These are phyloP conservation scores for Acer yangbiense DNA, from an alignment of 345 rosid species.

Conservation along the genomic window DNA sequence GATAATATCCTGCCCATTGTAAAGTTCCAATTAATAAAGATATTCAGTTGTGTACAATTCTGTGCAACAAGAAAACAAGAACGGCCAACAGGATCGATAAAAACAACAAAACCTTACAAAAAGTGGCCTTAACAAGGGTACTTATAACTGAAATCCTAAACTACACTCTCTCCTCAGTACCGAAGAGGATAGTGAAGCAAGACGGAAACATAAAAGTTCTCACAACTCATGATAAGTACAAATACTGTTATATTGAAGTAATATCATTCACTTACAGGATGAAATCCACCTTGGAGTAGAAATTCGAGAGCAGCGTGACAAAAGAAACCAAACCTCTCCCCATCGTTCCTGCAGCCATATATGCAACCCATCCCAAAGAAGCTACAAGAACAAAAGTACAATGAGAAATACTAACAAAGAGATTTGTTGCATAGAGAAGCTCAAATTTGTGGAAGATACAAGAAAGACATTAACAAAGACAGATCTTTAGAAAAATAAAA, in stretches of 20 bases:
- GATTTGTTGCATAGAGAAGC: too few species aligned
- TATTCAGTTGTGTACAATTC: background rate
- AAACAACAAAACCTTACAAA: conserved; percentile 1
- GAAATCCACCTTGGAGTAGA: conserved; percentile 80
- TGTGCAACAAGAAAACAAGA: background rate
- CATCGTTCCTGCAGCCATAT: conserved; percentile 82
- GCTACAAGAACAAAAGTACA: conserved; percentile 39
- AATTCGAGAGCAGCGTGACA: conserved; percentile 97
- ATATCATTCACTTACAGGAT: conserved; percentile 60
- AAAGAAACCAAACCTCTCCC: conserved; percentile 83
- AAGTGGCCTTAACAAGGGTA: background rate
- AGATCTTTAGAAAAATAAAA: conserved; percentile 13
- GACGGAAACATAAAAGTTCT: background rate
- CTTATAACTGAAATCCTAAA: background rate
- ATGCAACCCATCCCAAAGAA: conserved; percentile 67
- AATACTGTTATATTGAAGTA: background rate
- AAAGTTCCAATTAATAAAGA: conserved; percentile 12
- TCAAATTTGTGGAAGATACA: too few species aligned
- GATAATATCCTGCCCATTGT: conserved; percentile 74
- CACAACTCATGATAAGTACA: background rate
- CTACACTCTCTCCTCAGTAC: background rate
- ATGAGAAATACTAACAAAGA: background rate
- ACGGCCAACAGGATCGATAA: background rate
- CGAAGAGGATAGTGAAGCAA: background rate
- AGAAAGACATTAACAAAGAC: background rate